Conservation (phyloP, 192 early-diverging fungal genomes). For the Backusella sp. region DNA sequence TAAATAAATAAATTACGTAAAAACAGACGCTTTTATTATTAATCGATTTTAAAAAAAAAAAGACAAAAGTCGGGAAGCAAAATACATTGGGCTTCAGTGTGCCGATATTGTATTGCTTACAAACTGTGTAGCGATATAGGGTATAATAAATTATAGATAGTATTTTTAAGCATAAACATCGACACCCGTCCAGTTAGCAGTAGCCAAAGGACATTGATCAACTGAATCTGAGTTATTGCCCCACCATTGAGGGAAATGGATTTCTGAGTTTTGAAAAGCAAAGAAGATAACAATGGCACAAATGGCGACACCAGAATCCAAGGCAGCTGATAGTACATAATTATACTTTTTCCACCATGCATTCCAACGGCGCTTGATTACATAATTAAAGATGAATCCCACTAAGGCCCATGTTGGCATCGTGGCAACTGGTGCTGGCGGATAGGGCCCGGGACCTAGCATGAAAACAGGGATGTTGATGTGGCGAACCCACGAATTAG, state of each 20-base stretch:
- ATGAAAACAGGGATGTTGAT: conserved; percentile 73
- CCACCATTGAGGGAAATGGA: conserved; percentile 52
- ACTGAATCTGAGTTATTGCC: conserved; percentile 44
- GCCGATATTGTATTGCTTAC: too few species aligned
- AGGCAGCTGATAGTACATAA: conserved; percentile 52
- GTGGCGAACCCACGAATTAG: conserved; percentile 66
- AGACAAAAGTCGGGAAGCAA: too few species aligned
- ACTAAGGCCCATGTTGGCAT: conserved; percentile 43
- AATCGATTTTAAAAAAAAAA: too few species aligned
- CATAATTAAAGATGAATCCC: conserved; percentile 71
- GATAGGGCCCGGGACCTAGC: conserved; percentile 56
- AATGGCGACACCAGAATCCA: conserved; percentile 48
- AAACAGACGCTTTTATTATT: not conserved
- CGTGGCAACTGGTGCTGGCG: conserved; percentile 55
- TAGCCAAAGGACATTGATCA: conserved; percentile 51
- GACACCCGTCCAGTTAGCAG: conserved; percentile 39
- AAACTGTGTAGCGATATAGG: not conserved
- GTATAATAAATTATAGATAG: not conserved
- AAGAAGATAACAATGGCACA: conserved; percentile 49
- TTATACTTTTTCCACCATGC: conserved; percentile 61
- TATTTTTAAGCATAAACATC: conserved; percentile 41
- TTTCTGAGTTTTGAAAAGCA: conserved; percentile 38
- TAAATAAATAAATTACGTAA: not conserved
- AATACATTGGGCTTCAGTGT: too few species aligned
- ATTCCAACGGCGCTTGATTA: conserved; percentile 61